These are phyloP conservation scores for Ophiostoma triangulosporum DNA, from an alignment of 2,329 filamentous ascomycete species.

Conservation along the genomic window DNA sequence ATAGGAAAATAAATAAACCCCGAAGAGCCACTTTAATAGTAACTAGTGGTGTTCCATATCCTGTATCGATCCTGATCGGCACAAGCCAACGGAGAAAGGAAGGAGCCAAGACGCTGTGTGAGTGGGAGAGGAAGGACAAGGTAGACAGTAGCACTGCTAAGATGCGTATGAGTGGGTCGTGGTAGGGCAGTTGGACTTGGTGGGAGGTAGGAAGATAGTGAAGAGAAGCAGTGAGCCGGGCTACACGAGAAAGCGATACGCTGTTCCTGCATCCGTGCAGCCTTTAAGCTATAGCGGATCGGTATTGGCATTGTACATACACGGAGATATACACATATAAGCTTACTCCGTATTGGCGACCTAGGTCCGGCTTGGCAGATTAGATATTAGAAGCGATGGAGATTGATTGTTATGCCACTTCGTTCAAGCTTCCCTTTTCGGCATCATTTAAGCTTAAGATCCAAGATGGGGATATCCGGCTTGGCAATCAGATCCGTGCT, in stretches of 20 bases:
- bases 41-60: not conserved
- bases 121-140: not conserved
- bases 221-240: not conserved
- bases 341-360: too few species aligned
- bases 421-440: not conserved
- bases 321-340: too few species aligned
- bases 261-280: not conserved
- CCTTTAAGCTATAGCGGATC: not conserved
- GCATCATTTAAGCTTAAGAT: not conserved
- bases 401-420: not conserved
- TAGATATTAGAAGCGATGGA: not conserved
- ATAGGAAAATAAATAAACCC: not conserved
- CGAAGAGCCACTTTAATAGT: not conserved
- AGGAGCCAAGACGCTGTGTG: not conserved
- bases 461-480: not conserved
- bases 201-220: not conserved
- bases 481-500: not conserved
- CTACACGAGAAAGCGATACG: not conserved
- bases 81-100: not conserved
- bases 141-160: not conserved
- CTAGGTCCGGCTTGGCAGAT: not conserved
- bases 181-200: not conserved
- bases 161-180: not conserved
- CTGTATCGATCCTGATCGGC: not conserved
- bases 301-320: not conserved